These are phyloP conservation scores for Podochytrium sp. DNA, from an alignment of 192 early-diverging fungal genomes.

Conservation along the genomic window DNA sequence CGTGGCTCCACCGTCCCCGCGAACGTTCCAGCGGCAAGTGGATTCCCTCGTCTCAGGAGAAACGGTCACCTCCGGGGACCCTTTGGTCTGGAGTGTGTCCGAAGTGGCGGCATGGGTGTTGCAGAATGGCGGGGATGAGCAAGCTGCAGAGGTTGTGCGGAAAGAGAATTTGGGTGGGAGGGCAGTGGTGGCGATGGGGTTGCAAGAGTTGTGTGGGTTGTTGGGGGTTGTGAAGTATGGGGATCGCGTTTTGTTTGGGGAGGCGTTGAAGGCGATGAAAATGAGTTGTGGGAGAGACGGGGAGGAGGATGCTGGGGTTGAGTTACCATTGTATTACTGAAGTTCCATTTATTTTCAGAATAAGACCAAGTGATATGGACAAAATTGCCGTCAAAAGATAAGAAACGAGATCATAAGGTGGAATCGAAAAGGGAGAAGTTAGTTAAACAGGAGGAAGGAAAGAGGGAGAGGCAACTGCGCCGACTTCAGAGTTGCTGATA, in stretches of 20 bases:
- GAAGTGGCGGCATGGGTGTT: not conserved
- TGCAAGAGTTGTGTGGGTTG: not conserved
- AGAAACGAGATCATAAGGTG: too few relatives aligned
- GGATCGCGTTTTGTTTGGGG: slow-evolving; percentile 8
- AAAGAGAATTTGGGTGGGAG: not conserved
- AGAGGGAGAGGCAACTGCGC: too few relatives aligned
- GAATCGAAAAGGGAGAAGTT: too few relatives aligned
- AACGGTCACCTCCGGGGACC: too few relatives aligned
- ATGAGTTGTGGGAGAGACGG: not conserved
- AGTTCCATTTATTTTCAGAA: too few relatives aligned
- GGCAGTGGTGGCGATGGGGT: not conserved
- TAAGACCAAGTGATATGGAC: too few relatives aligned
- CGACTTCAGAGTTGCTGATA: too few relatives aligned
- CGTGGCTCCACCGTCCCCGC: not conserved
- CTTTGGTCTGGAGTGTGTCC: not conserved
- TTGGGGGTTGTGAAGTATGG: not conserved
- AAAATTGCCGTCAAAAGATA: too few relatives aligned
- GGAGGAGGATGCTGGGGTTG: not conserved
- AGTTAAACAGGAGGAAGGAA: too few relatives aligned
- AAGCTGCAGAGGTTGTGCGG: not conserved
- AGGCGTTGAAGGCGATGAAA: not conserved
- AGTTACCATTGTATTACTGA: not conserved
- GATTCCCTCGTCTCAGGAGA: too few relatives aligned
- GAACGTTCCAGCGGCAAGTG: too few relatives aligned
- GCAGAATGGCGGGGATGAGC: not conserved